Conservation (phyloP, 2,329 filamentous ascomycete genomes). For the Trichoderma harzianum region DNA sequence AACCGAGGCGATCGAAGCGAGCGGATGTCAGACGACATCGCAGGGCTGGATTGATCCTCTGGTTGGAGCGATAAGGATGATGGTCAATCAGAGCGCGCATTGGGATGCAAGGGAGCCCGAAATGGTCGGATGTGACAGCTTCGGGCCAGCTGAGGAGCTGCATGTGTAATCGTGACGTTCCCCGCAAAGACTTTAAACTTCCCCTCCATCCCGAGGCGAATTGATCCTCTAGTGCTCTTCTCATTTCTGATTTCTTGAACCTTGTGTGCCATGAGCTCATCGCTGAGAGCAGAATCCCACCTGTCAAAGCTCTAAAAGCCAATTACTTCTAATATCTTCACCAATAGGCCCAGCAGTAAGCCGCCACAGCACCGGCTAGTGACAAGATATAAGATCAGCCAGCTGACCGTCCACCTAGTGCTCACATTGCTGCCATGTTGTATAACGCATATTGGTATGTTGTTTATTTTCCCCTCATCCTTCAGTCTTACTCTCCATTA, state of each 20-base stretch:
- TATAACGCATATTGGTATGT: not conserved
- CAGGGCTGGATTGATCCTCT: not conserved
- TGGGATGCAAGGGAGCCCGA: not conserved
- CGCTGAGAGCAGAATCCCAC: not conserved
- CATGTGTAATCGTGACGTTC: constrained; percentile 15
- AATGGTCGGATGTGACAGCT: not conserved
- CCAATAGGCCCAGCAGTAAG: constrained; percentile 2
- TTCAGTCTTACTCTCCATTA: not conserved
- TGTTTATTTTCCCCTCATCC: not conserved
- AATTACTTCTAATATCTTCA: not conserved
- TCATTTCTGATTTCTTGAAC: not conserved
- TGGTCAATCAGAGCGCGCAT: not conserved
- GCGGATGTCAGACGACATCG: not conserved
- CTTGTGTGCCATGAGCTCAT: not conserved
- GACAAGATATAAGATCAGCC: not conserved
- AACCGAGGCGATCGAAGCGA: not conserved
- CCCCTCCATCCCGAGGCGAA: not conserved
- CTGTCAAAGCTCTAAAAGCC: not conserved
- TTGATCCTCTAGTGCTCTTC: not conserved
- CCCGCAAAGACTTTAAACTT: not conserved
- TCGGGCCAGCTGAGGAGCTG: not conserved
- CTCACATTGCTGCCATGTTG: constrained; percentile 10
- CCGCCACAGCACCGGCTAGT: not conserved
- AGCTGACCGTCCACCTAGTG: constrained; percentile 3
- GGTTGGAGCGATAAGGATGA: not conserved